Evolutionary conservation across 805 yeast species (phyloP), one percentile per base, ranked within the genome.

Genomic region (Saturnispora sanitii): DNA sequence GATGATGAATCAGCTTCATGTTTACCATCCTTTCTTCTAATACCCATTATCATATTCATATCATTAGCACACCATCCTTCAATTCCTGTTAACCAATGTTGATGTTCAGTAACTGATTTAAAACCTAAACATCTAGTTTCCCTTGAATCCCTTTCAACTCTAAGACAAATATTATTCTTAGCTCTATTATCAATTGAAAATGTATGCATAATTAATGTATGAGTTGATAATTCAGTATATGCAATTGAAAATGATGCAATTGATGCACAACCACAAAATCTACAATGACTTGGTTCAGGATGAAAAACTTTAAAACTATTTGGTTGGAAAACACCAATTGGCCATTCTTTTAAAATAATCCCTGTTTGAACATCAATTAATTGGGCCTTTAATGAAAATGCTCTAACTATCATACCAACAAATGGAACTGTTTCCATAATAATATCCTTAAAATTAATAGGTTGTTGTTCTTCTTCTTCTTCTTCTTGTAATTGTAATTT

Each of bases 91-190:
- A 77, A 65, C 76, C 84, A 79, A 56, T 77, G 75, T 43, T 75
- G 80, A 38, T 74, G 76, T 52, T 85, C 94, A 16, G 71, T 66
- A 6, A 77, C 85, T 1, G 81, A 74, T 40, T 78, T 84, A 55
- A 86, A 82, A 21, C 95, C 95, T 31, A 82, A 67, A 61, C 96
- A 86, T 64, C 95, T 74, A 29, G 84, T 83, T 61, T 86, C 96
- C 52, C 94, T 72, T 2, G 90, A 85, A 60, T 86, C 96, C 71
- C 96, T 80, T 60, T 86, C 96, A 30, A 83, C 94, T 59, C 95
- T 74, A 41, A 86, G 61, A 58, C 96, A 86, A 31, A 86, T 86
- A 49, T 75, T 79, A 42, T 75, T 81, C 52, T 82, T 82, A 8
- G 94, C 86, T 43, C 79, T 68, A 53, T 81, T 82, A 45, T 79